Conservation (phyloP, 768 basidiomycete genomes). For the Nevesoporus exiguus region DNA sequence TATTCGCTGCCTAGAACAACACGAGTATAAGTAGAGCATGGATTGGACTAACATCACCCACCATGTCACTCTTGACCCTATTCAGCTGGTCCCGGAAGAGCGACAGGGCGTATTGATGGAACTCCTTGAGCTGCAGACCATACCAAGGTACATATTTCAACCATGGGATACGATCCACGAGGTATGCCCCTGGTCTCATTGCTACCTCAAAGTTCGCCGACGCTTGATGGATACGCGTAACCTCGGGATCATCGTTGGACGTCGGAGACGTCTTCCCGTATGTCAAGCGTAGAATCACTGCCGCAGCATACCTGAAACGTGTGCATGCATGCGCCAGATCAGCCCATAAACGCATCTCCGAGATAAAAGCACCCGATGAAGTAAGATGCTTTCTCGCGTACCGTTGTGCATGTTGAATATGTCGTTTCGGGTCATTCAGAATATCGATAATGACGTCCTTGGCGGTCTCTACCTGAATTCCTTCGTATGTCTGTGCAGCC, state of each 20-base stretch:
- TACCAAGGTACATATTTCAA: background rate
- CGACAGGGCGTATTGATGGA: background rate
- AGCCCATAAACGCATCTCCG: background rate
- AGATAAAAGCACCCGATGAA: no score
- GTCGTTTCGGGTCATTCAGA: constrained; percentile 11
- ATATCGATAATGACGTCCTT: constrained; percentile 18
- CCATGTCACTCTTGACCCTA: background rate
- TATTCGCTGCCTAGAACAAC: constrained; percentile 5
- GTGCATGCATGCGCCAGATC: background rate
- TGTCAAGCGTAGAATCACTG: background rate
- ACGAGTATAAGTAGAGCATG: no score
- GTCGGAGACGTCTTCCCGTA: background rate
- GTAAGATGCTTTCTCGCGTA: background rate
- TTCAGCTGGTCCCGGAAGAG: background rate
- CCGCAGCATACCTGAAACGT: background rate
- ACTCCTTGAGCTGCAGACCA: background rate
- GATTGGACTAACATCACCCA: background rate
- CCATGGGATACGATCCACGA: background rate
- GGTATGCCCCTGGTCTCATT: background rate
- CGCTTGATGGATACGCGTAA: background rate
- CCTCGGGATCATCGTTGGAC: background rate
- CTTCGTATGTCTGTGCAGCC: constrained; percentile 42
- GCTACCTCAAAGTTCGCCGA: background rate
- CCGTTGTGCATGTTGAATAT: constrained; percentile 15
- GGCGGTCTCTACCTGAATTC: constrained; percentile 38